Percentiles rank a stretch among this genome's conserved stretches.
Conservation (phyloP, 2,329 filamentous ascomycete genomes). For the Pestalotiopsis sp. region DNA sequence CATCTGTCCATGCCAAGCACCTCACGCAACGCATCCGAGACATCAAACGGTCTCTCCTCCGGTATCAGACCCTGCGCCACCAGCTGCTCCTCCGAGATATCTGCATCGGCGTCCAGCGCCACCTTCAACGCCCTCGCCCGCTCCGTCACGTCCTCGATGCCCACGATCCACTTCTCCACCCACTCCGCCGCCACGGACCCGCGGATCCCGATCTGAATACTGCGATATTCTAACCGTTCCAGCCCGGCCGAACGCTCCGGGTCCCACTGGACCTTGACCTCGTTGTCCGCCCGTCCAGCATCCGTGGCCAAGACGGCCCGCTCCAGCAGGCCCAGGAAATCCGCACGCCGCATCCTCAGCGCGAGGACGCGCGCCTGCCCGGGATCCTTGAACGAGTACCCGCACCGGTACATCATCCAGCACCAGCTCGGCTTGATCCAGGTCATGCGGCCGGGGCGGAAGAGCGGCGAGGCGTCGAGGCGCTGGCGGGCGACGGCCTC, state of each 20-base stretch:
- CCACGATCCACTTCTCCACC: conserved; percentile 53
- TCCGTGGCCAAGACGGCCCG: conserved; percentile 30
- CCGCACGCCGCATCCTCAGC: conserved; percentile 53
- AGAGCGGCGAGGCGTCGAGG: conserved; percentile 55
- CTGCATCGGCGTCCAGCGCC: conserved; percentile 43
- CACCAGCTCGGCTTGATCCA: conserved; percentile 67
- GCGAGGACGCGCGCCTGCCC: conserved; percentile 61
- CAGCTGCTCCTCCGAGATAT: conserved; percentile 38
- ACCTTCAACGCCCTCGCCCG: conserved; percentile 50
- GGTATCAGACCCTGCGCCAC: conserved; percentile 43
- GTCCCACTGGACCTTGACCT: conserved; percentile 67
- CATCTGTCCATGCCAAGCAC: conserved; percentile 1
- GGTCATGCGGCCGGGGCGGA: conserved; percentile 60
- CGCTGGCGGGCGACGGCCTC: conserved; percentile 54
- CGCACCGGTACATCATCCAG: conserved; percentile 68
- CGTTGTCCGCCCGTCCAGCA: conserved; percentile 25
- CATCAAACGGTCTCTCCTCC: conserved; percentile 41
- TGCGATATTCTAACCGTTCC: conserved; percentile 50
- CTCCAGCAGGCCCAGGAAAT: conserved; percentile 52
- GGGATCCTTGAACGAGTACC: conserved; percentile 60
- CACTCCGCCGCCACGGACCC: conserved; percentile 46
- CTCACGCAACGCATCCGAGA: not conserved
- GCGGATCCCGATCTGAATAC: conserved; percentile 65
- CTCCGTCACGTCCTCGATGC: conserved; percentile 62
- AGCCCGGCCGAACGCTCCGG: conserved; percentile 56